Evolutionary conservation across 192 early-diverging fungal species (phyloP).

Genomic region (Thoreauomyces humboldtii): DNA sequence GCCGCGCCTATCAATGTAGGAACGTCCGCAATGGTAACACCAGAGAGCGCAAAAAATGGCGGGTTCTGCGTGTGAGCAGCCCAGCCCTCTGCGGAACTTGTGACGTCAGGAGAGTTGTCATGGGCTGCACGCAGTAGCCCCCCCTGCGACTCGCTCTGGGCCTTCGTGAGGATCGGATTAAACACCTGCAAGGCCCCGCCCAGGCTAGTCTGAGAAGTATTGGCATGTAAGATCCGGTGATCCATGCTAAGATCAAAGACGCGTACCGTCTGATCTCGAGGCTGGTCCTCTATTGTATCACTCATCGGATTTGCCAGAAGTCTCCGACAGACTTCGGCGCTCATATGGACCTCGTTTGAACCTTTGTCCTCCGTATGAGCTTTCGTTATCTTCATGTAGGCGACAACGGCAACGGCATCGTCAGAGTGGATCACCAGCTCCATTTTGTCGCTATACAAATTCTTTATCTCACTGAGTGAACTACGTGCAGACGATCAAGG

Average conservation of each 20-base stretch:
- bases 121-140: background rate
- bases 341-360: conserved; percentile 19
- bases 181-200: too few relatives aligned
- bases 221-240: background rate
- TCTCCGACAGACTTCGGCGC: conserved; percentile 10
- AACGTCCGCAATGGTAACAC: too few relatives aligned
- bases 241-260: background rate
- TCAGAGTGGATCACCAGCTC: conserved; percentile 76
- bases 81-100: background rate
- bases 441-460: conserved; percentile 58
- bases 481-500: background rate
- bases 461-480: background rate
- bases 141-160: too few relatives aligned
- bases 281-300: background rate
- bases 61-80: background rate
- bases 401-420: conserved; percentile 77
- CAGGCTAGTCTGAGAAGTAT: background rate
- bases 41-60: conserved; percentile 18
- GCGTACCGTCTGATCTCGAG: background rate
- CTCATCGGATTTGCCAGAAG: conserved; percentile 7
- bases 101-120: background rate
- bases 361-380: conserved; percentile 69
- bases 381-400: conserved; percentile 72
- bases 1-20: background rate
- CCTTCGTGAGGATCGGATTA: too few relatives aligned